Base-by-base conservation (phyloP, 2,329 filamentous ascomycete genomes). In the Aureobasidium sp. region DNA sequence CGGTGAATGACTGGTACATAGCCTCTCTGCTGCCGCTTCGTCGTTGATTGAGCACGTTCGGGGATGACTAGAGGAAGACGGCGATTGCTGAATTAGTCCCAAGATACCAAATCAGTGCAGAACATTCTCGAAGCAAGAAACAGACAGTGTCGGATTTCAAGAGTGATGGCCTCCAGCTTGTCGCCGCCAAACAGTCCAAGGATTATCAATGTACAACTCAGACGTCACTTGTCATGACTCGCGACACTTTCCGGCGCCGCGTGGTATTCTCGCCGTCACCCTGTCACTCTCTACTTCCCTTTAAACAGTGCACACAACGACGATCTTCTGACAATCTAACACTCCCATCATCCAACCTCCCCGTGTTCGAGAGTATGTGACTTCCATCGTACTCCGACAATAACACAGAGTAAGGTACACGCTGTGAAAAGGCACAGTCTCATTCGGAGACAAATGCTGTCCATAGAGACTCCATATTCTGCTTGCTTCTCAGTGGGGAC, bases 1-100 rank as follows among this genome's bases (percentile, higher is more conserved):
- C 94, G 29, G 90, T 94, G 77, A 99, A 99, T 59, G 89, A 91
- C 64, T 89, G 87, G 77, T 94, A 95, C 93, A 97, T 97, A 13
- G 50, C 32, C 30, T 29, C 11, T 36, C 53, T 32, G 32, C n/a
- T n/a, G 32, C n/a, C 13, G 32, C 16, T 25, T 34, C 5, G 27
- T 42, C 51, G 36, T 5, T 21, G 34, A 6, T 27, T 3, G 50
- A 29, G 36, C 25, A 14, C 8, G 11, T 42, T 11, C 6, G 14
- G 37, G 10, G 11, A 13, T 30, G 36, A n/a, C 29, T 21, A 2
- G 11, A 14, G 5, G 5, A 32, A 10, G 34, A 39, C 11, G 13
- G 49, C 27, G 49, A 14, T 29, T 42, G 29, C 32, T 16, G 27
- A 13, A 32, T 54, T 32, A 42, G 36, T 42, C 37, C 25, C 16